These are phyloP conservation scores for Cubamyces lactineus DNA, from an alignment of 768 basidiomycete species.

Conservation along the genomic window DNA sequence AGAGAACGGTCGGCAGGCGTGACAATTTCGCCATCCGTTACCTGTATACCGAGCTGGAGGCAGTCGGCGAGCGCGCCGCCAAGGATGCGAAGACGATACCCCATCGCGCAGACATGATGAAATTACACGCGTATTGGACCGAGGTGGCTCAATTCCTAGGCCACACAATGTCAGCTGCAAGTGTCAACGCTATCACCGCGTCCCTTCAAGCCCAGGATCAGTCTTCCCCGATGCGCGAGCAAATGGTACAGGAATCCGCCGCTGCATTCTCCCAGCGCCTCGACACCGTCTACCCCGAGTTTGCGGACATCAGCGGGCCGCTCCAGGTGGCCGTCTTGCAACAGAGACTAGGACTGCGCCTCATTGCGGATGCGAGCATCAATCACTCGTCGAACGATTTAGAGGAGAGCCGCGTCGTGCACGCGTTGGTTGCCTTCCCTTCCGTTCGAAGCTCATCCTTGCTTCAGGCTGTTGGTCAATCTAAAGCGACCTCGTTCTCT, in stretches of 20 bases:
- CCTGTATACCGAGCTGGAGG: conserved; percentile 43
- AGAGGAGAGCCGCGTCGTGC: conserved; percentile 20
- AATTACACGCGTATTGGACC: conserved; percentile 68
- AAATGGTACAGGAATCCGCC: conserved; percentile 78
- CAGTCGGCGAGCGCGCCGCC: conserved; percentile 33
- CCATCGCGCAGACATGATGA: conserved; percentile 40
- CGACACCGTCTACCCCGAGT: conserved; percentile 65
- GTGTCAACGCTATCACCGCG: conserved; percentile 51
- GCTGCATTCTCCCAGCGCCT: conserved; percentile 78
- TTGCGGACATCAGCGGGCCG: conserved; percentile 69
- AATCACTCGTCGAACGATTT: not conserved
- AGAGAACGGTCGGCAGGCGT: conserved; percentile 55
- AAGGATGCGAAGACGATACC: conserved; percentile 35
- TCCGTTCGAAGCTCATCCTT: conserved; percentile 46
- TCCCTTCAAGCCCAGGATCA: conserved; percentile 41
- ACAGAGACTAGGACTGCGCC: conserved; percentile 72
- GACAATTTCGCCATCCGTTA: conserved; percentile 51
- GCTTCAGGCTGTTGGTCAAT: conserved; percentile 30
- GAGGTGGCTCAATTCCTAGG: conserved; percentile 76
- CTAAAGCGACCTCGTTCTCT: conserved; percentile 40
- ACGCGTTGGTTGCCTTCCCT: conserved; percentile 57
- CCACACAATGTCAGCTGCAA: conserved; percentile 53
- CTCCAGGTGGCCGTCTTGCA: conserved; percentile 68
- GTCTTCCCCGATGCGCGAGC: conserved; percentile 56
- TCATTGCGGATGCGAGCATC: conserved; percentile 39